Conservation (phyloP, 352 stramenopile species). For the Phytopythium mirpurense region DNA sequence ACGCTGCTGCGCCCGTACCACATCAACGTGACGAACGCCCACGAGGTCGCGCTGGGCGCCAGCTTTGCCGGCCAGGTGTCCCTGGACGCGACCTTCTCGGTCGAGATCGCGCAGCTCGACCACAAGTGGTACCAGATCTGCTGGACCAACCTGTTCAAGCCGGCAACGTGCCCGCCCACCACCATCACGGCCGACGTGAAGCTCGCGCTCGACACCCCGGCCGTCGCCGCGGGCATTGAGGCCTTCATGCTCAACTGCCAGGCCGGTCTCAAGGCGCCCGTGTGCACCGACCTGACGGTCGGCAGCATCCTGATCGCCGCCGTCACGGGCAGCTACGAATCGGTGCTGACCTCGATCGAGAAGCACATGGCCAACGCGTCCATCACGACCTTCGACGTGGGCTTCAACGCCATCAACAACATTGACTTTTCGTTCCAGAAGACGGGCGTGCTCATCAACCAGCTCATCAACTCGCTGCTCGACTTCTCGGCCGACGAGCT, state of each 20-base stretch:
- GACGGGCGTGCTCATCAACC: constrained; percentile 31
- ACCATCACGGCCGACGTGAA: constrained; percentile 31
- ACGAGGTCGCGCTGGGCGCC: constrained; percentile 34
- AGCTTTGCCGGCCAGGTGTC: constrained; percentile 33
- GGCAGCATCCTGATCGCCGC: constrained; percentile 33
- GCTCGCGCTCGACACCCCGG: constrained; percentile 28
- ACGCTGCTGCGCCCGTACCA: constrained; percentile 34
- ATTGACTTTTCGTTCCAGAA: constrained; percentile 45
- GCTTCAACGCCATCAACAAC: constrained; percentile 44
- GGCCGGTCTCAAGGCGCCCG: constrained; percentile 19
- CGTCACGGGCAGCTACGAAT: constrained; percentile 23
- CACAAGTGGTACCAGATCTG: constrained; percentile 63
- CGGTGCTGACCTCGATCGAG: constrained; percentile 30
- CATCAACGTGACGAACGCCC: constrained; percentile 38
- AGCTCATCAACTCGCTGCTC: constrained; percentile 42
- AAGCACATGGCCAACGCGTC: constrained; percentile 23
- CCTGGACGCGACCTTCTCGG: constrained; percentile 12
- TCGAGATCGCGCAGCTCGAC: constrained; percentile 50
- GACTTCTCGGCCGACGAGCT: constrained; percentile 39
- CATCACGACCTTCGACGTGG: constrained; percentile 25
- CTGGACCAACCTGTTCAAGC: constrained; percentile 50
- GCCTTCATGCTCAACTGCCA: neutral
- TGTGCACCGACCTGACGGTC: constrained; percentile 46
- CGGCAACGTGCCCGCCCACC: constrained; percentile 30
- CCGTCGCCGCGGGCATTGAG: constrained; percentile 8